A percentile compares a stretch with the other conserved stretches of the same genome.
phyloP scores from a whole-genome alignment of 2,329 filamentous ascomycete species.

The Lasiodiplodia sp. region DNA sequence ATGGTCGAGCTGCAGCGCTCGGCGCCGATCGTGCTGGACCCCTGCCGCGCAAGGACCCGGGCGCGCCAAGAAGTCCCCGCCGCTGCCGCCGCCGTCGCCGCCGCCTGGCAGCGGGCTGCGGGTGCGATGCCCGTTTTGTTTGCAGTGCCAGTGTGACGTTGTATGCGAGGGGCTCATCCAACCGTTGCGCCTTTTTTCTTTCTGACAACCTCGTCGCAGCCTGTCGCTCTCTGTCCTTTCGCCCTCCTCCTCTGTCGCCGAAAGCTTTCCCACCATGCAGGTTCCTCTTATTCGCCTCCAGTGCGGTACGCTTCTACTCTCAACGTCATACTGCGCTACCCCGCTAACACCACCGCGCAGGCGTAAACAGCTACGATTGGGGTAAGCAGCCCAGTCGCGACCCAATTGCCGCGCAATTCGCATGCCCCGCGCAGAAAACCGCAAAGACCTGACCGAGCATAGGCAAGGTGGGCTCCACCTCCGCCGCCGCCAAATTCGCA shows the following conservation, averaged over 20 bases:
- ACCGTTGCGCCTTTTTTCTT: background rate
- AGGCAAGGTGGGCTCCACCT: constrained; percentile 87
- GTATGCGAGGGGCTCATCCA: constrained; percentile 6
- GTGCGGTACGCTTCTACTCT: constrained; percentile 61
- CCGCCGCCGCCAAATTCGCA: constrained; percentile 88
- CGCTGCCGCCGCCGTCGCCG: constrained; percentile 1
- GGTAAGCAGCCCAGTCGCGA: constrained; percentile 57
- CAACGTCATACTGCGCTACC: constrained; percentile 30
- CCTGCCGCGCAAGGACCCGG: constrained; percentile 8
- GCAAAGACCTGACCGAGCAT: constrained; percentile 36
- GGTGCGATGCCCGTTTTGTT: background rate
- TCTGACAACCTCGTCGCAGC: background rate
- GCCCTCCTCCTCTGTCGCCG: background rate
- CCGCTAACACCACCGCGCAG: constrained; percentile 55
- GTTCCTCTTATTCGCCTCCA: constrained; percentile 85
- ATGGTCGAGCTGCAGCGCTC: background rate
- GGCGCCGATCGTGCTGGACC: constrained; percentile 17
- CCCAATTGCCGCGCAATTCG: constrained; percentile 34
- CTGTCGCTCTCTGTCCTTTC: background rate
- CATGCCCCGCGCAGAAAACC: background rate
- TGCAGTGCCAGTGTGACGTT: constrained; percentile 16
- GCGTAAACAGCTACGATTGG: constrained; percentile 99
- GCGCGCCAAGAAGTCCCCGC: constrained; percentile 14
- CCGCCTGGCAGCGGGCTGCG: background rate
- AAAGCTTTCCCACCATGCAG: constrained; percentile 60